Evolutionary conservation across 164 flowering plant genomes (phyloP), one percentile per base, ranked within the genome.

Genomic region (Amborella trichopoda): DNA sequence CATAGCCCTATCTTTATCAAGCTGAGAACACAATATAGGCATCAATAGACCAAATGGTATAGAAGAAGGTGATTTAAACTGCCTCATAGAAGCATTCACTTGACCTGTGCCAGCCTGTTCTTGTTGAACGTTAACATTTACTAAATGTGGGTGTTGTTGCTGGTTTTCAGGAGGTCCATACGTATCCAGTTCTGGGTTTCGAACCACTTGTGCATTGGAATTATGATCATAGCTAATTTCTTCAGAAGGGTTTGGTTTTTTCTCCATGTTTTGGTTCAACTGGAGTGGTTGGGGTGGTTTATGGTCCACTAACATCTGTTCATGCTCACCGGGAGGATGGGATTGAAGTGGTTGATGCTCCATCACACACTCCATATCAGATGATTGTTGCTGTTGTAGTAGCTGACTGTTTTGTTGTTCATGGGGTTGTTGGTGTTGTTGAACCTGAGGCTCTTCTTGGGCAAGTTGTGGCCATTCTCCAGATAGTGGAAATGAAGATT

Each of bases 1-100:
- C 88, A 76, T 68, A 11, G 68, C 73, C 61, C 73, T 80, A 54
- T 91, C 99, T 60, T 80, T 78, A 56, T 87, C 94, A 38, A 91
- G 95, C 48, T 80, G 88, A 20, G 95, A 82, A 28, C 61, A 14
- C 52, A 87, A 64, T 5, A 73, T 61, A 2, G 96, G 91, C 44
- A 91, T 75, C 73, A 91, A 62, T 49, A 68, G 1, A 18, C 56
- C 80, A 80, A 87, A 80, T 3, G 95, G 80, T 23, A 91, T 80
- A 26, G 22, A 23, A 22, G 26, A 3, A 37, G 27, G 14, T 58
- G 74, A 78, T 53, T 65, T 80, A 23, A 57, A 36, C 36, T 67
- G 75, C 53, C 52, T 69, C 40, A 49, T 18, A 5, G 66, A 30
- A 37, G 46, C 69, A 52, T 54, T 67, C 13, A 67, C 43, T 37